Evolutionary conservation across 208 protist species (phyloP), one percentile per base, ranked within the genome.

Genomic region (Wallacemonas sp.): DNA sequence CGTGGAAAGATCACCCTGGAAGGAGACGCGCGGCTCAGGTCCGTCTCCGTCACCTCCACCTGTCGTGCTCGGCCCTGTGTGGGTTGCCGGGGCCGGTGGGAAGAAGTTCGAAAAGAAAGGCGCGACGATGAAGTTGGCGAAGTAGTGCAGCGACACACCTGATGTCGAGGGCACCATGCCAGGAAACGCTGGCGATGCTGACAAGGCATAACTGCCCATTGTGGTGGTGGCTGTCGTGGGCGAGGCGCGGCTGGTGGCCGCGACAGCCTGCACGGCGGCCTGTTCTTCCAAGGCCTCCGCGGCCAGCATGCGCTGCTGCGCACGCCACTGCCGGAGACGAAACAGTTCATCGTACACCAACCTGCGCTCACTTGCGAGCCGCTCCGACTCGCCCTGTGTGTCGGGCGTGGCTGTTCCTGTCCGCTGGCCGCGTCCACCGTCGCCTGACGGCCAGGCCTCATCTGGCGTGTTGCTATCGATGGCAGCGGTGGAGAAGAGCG

Each of bases 51-150:
- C n/a, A n/a, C n/a, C n/a, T n/a, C n/a, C n/a, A n/a, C n/a, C n/a
- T n/a, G n/a, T n/a, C n/a, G n/a, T n/a, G n/a, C n/a, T n/a, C n/a
- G n/a, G n/a, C n/a, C n/a, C n/a, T n/a, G n/a, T n/a, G n/a, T n/a
- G n/a, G n/a, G n/a, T n/a, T n/a, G n/a, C n/a, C n/a, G 2, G 9
- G 3, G 27, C 17, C 31, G 33, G 38, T 14, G 80, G 77, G 51
- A 87, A 88, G 36, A 85, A 72, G 26, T 19, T 63, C 31, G 64
- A 45, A 55, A 84, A 85, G 47, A 75, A 83, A 0, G 73, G 76
- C 17, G 66, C 72, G n/a, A 86, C 70, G 58, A 91, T 80, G n/a
- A 79, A 65, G 14, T 72, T 47, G 27, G 77, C 72, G 72, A 91
- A 91, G 55, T 77, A 81, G 26, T 44, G 31, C 46, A 88, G 80